Base-by-base conservation (phyloP, 2,329 filamentous ascomycete genomes). In the Arthroderma sp. region DNA sequence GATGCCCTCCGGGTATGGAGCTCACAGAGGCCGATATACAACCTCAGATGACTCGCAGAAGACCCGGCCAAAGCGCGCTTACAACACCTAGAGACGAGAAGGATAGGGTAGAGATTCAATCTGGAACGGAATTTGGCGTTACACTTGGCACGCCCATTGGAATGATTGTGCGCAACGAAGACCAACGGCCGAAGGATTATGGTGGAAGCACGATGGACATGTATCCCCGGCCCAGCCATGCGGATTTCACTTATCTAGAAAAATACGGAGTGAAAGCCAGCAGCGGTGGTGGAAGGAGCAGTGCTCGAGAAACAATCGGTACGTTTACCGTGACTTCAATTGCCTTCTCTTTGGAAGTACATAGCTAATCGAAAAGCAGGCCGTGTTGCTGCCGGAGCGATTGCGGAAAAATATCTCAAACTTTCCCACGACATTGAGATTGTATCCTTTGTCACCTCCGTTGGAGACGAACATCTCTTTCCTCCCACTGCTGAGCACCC, bases 241-340 rank as follows among this genome's bases (percentile, higher is more conserved):
- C 91, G 48, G 89, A 96, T 68, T 95, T 83, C 78, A 96, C 91
- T 49, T 96, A 96, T 68, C 74, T 94, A 49, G 85, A 94, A 65
- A 96, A 96, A 70, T 98, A 98, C 64, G 89, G 89, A 46, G 80
- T 93, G 55, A 93, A 93, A 71, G 87, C 91, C 33, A 85, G 79
- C 62, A 87, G 81, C 50, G 89, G 91, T 47, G 89, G 91, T 55
- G 89, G 91, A 44, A 77, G 91, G 50, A 88, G 83, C 62, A 88
- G 82, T 62, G 91, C 91, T n/a, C 74, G 89, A 52, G 89, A 96
- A 73, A 96, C 89, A 7, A 94, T 96, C 60, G 86, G 83, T 76
- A 60, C 57, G 57, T 50, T 29, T 29, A 47, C 22, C 9, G 9
- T 22, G 15, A 36, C 30, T 7, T 42, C 31, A 36, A 46, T 42